Base-by-base conservation (phyloP, 495 filamentous ascomycete species). In the Hypoxylon cercidicola region DNA sequence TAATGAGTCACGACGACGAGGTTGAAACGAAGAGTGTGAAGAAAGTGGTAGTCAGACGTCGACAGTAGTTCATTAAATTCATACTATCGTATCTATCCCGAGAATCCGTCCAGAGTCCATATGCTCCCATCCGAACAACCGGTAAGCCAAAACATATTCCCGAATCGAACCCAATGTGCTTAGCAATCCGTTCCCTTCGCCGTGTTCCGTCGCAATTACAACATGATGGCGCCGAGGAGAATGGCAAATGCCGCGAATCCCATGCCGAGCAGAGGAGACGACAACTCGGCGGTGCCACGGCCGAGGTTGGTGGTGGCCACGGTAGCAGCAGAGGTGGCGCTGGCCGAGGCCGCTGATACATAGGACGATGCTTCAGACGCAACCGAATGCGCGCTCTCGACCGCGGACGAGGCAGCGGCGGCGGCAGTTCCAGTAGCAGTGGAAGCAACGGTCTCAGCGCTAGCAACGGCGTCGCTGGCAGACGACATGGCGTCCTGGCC, bases 391-490 rank as follows among this genome's bases (percentile, higher is more conserved):
- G 66, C 66, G 40, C 66, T 69, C 13, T 55, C 19, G 20, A 69
- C 54, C 0, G 60, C 66, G 3, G 60, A 64, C 6, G 60, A 64
- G 5, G 66, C 66, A 13, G 32, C 56, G 3, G 60, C 55, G 10
- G 15, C 21, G n/a, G 21, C 66, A 2, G 28, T 53, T 18, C 66
- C 66, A 3, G 66, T 69, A 11, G 66, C 66, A 11, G 66, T 69
- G 5, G 66, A 60, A 16, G 60, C 66, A 41, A 69, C 66, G 18
- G 59, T 68, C 53, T 63, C 47, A 4, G 64, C 64, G n/a, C 64
- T 68, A 1, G 48, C 18, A 25, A 68, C 47, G 15, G 49, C 64
- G 4, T 39, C 47, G 28, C 50, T 68, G 10, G 64, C 64, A 30
- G 58, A 62, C 4, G 64, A 58, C 13, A 68, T 5, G 0, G 59